Evolutionary conservation across 164 flowering plant genomes (phyloP), one percentile per base, ranked within the genome.

Genomic region (Pachysandra terminalis): DNA sequence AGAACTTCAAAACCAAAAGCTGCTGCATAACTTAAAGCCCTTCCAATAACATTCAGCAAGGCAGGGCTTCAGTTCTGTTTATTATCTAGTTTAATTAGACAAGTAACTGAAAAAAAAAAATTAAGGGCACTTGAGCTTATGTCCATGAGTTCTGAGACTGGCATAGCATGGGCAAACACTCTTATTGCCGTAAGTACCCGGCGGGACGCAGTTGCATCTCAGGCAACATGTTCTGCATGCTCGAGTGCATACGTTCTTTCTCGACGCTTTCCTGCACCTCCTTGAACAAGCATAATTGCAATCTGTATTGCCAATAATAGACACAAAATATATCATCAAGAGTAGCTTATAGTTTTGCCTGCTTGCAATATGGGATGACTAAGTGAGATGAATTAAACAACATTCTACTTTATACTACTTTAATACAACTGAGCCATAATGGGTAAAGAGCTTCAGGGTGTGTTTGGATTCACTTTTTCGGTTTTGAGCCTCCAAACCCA

Each of bases 191-290:
- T 78, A 86, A 37, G 96, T 86, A 14, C 96, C 96, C 0, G 91
- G 91, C 0, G 96, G 89, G 41, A 90, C 96, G 51, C 96, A 90
- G n/a, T 81, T 72, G 83, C 96, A 88, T 35, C 71, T 71, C 45
- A 7, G 23, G 75, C 96, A 90, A 52, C 96, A 90, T 0, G 77
- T 71, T 0, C 81, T 77, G 76, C 96, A 90, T 48, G 89, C 89
- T 57, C 89, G 64, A 17, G 25, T 58, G 79, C 92, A 90, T 52
- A 80, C 61, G 0, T 86, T 86, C 77, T 78, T 77, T 35, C 90
- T 81, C 25, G 88, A 85, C 21, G 89, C 55, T 72, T 71, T 70
- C 32, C 70, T 82, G 82, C 96, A 90, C 66, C 92, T 82, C 67
- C 70, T 77, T 0, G 71, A 19, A 65, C 96, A 90, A 17, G 81